phyloP scores from a whole-genome alignment of 371 early-diverging fungal genomes.

The Mortierella sp. region DNA sequence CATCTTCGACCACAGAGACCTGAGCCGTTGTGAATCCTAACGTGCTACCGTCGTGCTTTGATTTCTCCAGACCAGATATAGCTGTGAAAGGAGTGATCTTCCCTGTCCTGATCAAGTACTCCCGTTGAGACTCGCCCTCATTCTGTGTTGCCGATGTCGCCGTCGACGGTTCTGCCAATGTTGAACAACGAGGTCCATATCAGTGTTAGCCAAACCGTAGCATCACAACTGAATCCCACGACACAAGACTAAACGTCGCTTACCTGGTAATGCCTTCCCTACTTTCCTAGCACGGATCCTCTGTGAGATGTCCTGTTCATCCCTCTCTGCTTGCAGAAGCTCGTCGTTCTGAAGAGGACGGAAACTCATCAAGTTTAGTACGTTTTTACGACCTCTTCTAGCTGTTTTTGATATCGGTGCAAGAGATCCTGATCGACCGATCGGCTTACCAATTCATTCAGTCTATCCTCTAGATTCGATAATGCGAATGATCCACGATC shows the following conservation, averaged over 20 bases:
- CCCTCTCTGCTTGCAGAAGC: conserved; percentile 56
- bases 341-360: conserved; percentile 40
- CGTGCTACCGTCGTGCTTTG: conserved; percentile 8
- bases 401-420: no score
- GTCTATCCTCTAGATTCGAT: conserved; percentile 31
- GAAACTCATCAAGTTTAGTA: no score
- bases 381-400: no score
- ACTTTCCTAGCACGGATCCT: conserved; percentile 51
- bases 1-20: neutral
- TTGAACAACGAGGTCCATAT: no score
- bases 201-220: no score
- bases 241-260: no score
- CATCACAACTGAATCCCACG: no score
- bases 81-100: conserved; percentile 82
- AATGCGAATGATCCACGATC: conserved; percentile 36
- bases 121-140: conserved; percentile 67
- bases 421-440: no score
- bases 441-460: conserved; percentile 18
- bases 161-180: neutral
- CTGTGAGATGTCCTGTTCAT: conserved; percentile 61
- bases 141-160: conserved; percentile 32
- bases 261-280: conserved; percentile 15
- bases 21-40: conserved; percentile 2
- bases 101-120: conserved; percentile 78
- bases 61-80: conserved; percentile 51